A percentile compares a stretch with the other conserved stretches of the same genome.
These are phyloP conservation scores for Penicillium sp. DNA, from an alignment of 2,329 filamentous ascomycete genomes.

Conservation along the genomic window DNA sequence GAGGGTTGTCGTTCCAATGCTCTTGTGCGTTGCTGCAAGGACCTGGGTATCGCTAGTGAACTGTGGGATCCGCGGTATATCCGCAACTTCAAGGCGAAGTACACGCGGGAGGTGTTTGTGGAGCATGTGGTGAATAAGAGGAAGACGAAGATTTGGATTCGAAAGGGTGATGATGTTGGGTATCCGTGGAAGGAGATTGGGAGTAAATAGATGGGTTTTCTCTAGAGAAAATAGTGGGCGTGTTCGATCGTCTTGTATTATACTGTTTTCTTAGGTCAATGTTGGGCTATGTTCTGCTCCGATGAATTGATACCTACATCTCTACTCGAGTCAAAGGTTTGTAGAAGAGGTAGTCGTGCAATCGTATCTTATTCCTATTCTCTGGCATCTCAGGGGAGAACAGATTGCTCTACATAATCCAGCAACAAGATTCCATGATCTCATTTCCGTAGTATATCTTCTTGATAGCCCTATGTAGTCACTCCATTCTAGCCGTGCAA, in stretches of 20 bases:
- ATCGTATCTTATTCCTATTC: not conserved
- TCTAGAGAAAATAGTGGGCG: not conserved
- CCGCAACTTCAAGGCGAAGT: constrained; percentile 68
- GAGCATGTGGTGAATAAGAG: constrained; percentile 85
- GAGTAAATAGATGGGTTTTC: constrained; percentile 24
- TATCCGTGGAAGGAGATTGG: constrained; percentile 56
- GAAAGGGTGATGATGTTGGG: constrained; percentile 72
- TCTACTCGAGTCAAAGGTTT: not conserved
- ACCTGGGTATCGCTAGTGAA: constrained; percentile 88
- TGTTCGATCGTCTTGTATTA: not conserved
- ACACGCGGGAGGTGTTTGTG: constrained; percentile 78
- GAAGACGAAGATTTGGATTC: constrained; percentile 79
- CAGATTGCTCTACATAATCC: not conserved
- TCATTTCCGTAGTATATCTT: too few relatives aligned
- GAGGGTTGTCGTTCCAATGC: constrained; percentile 98
- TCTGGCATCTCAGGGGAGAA: not conserved
- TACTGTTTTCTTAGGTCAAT: not conserved
- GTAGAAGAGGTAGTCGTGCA: too few relatives aligned
- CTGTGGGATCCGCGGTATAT: constrained; percentile 95
- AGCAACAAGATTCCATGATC: not conserved
- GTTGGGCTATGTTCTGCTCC: not conserved
- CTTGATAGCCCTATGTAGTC: too few relatives aligned
- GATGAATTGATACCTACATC: not conserved
- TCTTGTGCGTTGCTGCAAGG: constrained; percentile 97
- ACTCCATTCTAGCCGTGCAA: too few relatives aligned